phyloP scores from a whole-genome alignment of 495 filamentous ascomycete genomes.

The Penicillium soppii region DNA sequence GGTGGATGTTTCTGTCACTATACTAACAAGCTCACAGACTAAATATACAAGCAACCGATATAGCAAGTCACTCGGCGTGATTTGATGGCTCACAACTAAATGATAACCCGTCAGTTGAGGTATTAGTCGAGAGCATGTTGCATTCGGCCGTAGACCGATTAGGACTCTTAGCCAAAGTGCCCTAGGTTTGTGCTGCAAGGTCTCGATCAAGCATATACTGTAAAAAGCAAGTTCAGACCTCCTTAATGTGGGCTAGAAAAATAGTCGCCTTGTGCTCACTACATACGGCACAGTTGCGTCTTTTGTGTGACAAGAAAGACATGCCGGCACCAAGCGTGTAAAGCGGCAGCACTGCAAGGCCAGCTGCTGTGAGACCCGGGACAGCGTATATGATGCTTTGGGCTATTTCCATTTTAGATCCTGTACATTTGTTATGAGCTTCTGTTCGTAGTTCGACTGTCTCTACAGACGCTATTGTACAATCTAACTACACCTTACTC shows the following conservation, averaged over 20 bases:
- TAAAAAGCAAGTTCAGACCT: not conserved
- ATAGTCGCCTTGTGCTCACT: constrained; percentile 14
- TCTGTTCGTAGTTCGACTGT: not conserved
- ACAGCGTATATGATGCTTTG: not conserved
- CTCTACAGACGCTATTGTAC: constrained; percentile 15
- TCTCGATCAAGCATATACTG: not conserved
- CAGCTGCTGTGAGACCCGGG: constrained; percentile 22
- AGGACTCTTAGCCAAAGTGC: not conserved
- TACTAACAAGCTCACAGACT: not conserved
- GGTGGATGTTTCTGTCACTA: not conserved
- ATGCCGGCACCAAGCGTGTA: constrained; percentile 20
- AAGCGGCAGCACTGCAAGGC: constrained; percentile 18
- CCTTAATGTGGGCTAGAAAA: constrained; percentile 4
- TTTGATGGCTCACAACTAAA: not conserved
- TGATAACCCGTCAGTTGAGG: not conserved
- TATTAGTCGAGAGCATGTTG: constrained; percentile 8
- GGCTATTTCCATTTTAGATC: constrained; percentile 12
- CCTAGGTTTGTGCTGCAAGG: constrained; percentile 4
- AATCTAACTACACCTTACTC: constrained; percentile 16
- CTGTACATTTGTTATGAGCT: constrained; percentile 7
- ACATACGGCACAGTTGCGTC: constrained; percentile 3
- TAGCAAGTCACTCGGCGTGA: not conserved
- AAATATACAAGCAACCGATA: not conserved
- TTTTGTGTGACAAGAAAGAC: constrained; percentile 9
- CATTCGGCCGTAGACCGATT: constrained; percentile 9